These are phyloP conservation scores for Verruconis gallopava DNA, from an alignment of 2,329 filamentous ascomycete species.

Conservation along the genomic window DNA sequence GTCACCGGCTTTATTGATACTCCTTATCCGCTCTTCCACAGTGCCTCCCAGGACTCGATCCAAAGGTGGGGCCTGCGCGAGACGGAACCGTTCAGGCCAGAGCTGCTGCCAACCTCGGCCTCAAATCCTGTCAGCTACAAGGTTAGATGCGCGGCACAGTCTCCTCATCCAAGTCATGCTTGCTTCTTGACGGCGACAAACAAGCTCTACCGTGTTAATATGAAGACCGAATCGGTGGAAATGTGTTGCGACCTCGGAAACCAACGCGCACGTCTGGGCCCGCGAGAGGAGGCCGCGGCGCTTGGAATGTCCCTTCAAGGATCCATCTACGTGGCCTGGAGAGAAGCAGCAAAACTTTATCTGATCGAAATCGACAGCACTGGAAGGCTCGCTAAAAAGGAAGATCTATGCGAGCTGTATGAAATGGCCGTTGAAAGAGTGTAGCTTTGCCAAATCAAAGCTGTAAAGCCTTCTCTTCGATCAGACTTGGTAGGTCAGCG, in stretches of 20 bases:
- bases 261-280: neutral
- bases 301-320: constrained; percentile 3
- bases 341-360: neutral
- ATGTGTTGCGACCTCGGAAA: neutral
- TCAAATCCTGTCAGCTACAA: constrained; percentile 1
- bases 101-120: neutral
- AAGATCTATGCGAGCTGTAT: no score
- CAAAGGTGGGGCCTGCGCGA: neutral
- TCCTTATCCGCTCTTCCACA: constrained; percentile 2
- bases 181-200: constrained; percentile 2
- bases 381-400: no score
- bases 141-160: constrained; percentile 1
- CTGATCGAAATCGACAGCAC: no score
- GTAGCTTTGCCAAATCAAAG: no score
- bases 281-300: constrained; percentile 3
- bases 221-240: constrained; percentile 2
- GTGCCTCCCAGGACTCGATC: no score
- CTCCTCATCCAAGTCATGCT: neutral
- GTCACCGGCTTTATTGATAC: neutral
- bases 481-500: no score
- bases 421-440: no score
- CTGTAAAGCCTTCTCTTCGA: no score
- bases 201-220: neutral
- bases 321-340: neutral
- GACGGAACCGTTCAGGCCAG: neutral